phyloP scores from a whole-genome alignment of 139 green algal genomes.

The Marvania coccoides region DNA sequence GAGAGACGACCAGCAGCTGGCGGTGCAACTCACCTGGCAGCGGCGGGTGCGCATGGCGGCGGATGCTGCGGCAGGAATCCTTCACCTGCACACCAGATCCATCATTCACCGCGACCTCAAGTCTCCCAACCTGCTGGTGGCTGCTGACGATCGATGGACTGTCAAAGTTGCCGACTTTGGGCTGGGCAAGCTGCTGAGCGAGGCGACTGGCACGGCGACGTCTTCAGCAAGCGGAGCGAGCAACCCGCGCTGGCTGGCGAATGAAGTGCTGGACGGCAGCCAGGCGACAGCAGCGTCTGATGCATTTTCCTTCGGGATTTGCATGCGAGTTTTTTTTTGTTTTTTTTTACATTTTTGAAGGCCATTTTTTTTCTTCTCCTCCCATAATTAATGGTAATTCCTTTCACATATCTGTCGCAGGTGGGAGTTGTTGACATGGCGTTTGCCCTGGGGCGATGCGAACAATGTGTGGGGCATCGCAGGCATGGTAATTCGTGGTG shows the following conservation, averaged over 20 bases:
- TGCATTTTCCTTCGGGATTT: slow-evolving; percentile 42
- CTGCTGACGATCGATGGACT: slow-evolving; percentile 37
- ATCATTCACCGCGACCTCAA: slow-evolving; percentile 51
- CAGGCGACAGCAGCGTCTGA: slow-evolving; percentile 29
- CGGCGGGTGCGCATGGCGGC: slow-evolving; percentile 37
- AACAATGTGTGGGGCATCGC: no score
- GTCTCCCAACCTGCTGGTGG: slow-evolving; percentile 42
- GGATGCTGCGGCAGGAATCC: slow-evolving; percentile 45
- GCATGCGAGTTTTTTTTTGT: no score
- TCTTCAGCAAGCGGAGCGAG: no score
- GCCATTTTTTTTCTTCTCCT: no score
- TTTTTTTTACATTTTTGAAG: no score
- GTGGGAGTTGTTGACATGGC: no score
- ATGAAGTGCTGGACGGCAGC: slow-evolving; percentile 29
- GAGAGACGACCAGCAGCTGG: background rate
- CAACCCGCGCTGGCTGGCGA: slow-evolving; percentile 41
- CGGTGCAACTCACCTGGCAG: slow-evolving; percentile 33
- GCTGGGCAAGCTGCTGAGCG: no score
- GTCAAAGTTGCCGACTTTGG: slow-evolving; percentile 42
- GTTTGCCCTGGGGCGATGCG: no score
- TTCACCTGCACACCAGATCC: slow-evolving; percentile 34
- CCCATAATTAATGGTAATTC: no score
- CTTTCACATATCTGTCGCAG: no score
- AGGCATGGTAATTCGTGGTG: background rate
- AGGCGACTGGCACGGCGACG: no score